Evolutionary conservation across 371 early-diverging fungal genomes (phyloP), one percentile per base, ranked within the genome.

Genomic region (Blastocladiella emersonii): DNA sequence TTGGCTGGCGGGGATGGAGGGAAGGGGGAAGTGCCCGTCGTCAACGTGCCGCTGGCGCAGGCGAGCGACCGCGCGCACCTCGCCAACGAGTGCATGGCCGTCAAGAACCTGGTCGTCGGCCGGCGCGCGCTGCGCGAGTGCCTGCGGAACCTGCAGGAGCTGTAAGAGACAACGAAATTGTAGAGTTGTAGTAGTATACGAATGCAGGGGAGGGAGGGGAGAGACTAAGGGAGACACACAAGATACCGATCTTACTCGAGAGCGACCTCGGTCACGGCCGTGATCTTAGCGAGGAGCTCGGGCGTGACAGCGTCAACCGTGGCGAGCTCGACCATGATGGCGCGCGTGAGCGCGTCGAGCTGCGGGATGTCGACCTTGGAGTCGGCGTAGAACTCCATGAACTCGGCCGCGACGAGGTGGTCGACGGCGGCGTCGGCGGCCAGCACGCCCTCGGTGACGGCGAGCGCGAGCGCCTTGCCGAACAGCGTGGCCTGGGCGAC

Each of bases 11-110:
- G 13, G 12, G 25, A 25, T 25, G 30, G 15, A 17, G 41, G 8
- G 30, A 27, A 6, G n/a, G 8, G 3, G 30, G 51, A 30, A 1
- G 51, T 59, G 35, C 37, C 39, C 0, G n/a, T 59, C 8, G 59
- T 59, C 8, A 59, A 59, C 34, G 59, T 59, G 25, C 59, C 59
- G 59, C 37, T 59, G 12, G 59, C 39, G 37, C 59, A 59, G 27
- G 25, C 35, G 6, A 25, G 19, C 6, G 59, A 59, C 30, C 39
- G 35, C 35, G 59, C 59, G 27, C 59, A 59, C 30, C n/a, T 59
- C 19, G n/a, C 59, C 13, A 32, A 59, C 2, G 59, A 59, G 13
- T 19, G 35, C 23, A 59, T 59, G 10, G 8, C 27, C 6, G 43
- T 59, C 8, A 7, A 8, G 25, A 32, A 59, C 12, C 27, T 59